Evolutionary conservation across 108 stramenopile species (phyloP), one percentile per base, ranked within the genome.

Genomic region (Skeletonema grethae): DNA sequence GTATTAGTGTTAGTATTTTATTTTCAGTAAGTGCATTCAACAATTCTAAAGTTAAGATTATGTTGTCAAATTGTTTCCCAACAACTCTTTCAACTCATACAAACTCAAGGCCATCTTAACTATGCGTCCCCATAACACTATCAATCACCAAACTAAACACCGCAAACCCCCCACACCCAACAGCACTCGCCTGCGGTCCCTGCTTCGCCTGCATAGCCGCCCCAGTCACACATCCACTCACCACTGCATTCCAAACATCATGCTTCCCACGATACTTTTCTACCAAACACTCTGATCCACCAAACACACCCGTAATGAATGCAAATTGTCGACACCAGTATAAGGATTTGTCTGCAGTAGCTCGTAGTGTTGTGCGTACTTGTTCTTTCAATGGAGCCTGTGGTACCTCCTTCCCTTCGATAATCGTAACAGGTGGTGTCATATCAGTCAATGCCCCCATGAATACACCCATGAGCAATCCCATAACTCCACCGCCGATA

Each of bases 111-210:
- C 34, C 5, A 34, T 0, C n/a, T 48, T 20, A 48, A 48, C 46
- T 48, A 45, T 90, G 84, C 29, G 85, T 77, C 22, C 91, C 91
- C 96, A 97, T 97, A 57, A 97, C 57, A 41, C 77, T 83, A 79
- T 97, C 97, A 80, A 96, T 92, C 10, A 95, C 90, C 36, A 96
- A 72, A 41, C 91, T 93, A 79, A 97, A 97, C 1, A 88, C 97
- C 30, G 97, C 97, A 86, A 97, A 97, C 41, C 97, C 97, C 15
- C 88, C 94, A 87, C 97, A 97, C 9, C 97, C 97, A 36, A 96
- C 41, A 10, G 91, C 91, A 24, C 94, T 93, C 5, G 95, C 95
- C 63, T 95, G 93, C 15, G 94, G 95, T 16, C 95, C 97, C 36
- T 76, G 76, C 71, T 94, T 94, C 36, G 95, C 97, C 67, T 94